These are phyloP conservation scores for Poteriospumella lacustris DNA, from an alignment of 108 stramenopile genomes.

Conservation along the genomic window DNA sequence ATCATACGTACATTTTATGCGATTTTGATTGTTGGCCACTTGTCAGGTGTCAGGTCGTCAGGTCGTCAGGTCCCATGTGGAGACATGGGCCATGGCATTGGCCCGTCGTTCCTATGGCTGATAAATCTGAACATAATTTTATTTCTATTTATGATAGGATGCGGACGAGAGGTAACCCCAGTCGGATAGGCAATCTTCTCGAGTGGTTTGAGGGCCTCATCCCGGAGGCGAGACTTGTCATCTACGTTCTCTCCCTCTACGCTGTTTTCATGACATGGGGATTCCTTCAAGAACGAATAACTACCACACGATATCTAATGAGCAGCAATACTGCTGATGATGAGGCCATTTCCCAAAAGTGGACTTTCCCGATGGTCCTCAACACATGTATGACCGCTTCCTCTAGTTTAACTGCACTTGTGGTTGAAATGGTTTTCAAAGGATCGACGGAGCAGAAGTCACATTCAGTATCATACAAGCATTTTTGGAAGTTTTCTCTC, in stretches of 20 bases:
- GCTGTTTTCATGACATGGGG: slow-evolving; percentile 15
- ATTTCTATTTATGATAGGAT: background rate
- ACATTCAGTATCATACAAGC: background rate
- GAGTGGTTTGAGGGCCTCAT: background rate
- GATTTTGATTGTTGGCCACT: too few species aligned
- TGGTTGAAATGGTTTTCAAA: background rate
- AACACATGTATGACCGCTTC: background rate
- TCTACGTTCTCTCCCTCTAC: slow-evolving; percentile 8
- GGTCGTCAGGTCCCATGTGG: background rate
- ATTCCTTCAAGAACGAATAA: slow-evolving; percentile 13
- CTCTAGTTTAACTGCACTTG: background rate
- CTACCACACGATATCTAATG: background rate
- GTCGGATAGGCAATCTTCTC: too few species aligned
- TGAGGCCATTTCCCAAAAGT: background rate
- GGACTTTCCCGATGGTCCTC: slow-evolving; percentile 10
- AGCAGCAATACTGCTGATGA: background rate
- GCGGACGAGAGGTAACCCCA: too few species aligned
- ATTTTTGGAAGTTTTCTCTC: slow-evolving; percentile 21
- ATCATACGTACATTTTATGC: too few species aligned
- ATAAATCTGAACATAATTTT: background rate
- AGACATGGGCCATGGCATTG: background rate
- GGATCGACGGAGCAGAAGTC: background rate
- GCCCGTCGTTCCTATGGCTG: background rate
- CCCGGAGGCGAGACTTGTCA: background rate
- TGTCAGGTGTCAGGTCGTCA: background rate